phyloP scores from a whole-genome alignment of 352 stramenopile species.

The Blastocystis sp. region DNA sequence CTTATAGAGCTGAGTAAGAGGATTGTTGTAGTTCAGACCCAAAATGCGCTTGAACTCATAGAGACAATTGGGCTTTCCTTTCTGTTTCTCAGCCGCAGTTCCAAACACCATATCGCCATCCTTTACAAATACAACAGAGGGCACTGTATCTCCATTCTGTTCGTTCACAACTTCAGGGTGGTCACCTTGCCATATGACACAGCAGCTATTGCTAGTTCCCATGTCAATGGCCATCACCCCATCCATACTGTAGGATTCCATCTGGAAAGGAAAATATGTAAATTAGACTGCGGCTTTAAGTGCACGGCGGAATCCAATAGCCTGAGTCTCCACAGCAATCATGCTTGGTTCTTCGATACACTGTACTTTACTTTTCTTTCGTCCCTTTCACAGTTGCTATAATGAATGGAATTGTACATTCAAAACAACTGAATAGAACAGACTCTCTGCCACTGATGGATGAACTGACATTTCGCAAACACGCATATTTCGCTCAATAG shows the following conservation, averaged over 20 bases:
- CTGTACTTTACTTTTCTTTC: too few species aligned
- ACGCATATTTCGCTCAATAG: too few species aligned
- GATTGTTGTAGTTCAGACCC: background rate
- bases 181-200: background rate
- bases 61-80: background rate
- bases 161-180: background rate
- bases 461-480: too few species aligned
- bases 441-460: too few species aligned
- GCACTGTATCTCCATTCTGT: background rate
- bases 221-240: constrained; percentile 40
- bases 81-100: background rate
- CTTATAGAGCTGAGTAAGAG: background rate
- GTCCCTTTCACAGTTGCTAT: too few species aligned
- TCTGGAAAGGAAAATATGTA: background rate
- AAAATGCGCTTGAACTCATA: constrained; percentile 59
- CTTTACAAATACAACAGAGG: constrained; percentile 26
- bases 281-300: background rate
- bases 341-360: too few species aligned
- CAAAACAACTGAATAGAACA: too few species aligned
- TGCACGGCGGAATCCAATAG: background rate
- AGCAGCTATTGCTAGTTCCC: constrained; percentile 51
- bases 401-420: too few species aligned
- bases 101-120: background rate
- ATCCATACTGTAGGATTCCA: background rate
- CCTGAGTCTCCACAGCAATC: too few species aligned